phyloP scores from a whole-genome alignment of 2,329 filamentous ascomycete genomes.

The Hypoxylon sp. region DNA sequence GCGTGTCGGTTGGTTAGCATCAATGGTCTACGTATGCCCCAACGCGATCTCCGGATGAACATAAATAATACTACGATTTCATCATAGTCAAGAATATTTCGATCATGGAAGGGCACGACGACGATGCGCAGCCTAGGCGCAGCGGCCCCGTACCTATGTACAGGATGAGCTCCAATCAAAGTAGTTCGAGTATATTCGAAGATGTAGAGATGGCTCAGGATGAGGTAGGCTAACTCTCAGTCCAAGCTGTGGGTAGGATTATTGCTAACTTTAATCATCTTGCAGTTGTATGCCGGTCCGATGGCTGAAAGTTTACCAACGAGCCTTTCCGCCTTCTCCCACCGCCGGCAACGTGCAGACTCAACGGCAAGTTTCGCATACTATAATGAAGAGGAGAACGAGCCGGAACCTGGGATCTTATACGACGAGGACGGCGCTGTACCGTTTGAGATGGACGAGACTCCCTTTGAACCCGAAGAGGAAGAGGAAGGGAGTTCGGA shows the following conservation, averaged over 20 bases:
- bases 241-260: conserved; percentile 16
- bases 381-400: conserved; percentile 76
- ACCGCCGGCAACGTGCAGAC: conserved; percentile 82
- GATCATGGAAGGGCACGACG: conserved; percentile 44
- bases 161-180: conserved; percentile 76
- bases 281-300: conserved; percentile 85
- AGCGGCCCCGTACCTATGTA: conserved; percentile 61
- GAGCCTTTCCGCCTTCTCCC: conserved; percentile 90
- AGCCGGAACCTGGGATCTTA: conserved; percentile 55
- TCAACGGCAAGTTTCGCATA: conserved; percentile 92
- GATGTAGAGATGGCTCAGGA: conserved; percentile 99
- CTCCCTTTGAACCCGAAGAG: conserved; percentile 50
- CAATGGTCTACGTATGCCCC: conserved; percentile 16
- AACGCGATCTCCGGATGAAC: conserved; percentile 4
- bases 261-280: conserved; percentile 39
- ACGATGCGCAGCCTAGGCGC: conserved; percentile 42
- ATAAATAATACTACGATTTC: conserved; percentile 14
- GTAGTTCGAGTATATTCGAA: conserved; percentile 84
- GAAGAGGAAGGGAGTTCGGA: conserved; percentile 55
- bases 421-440: conserved; percentile 55
- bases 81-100: conserved; percentile 13
- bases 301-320: conserved; percentile 96
- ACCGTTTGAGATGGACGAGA: conserved; percentile 50
- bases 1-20: neutral
- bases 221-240: conserved; percentile 69